Evolutionary conservation across 805 yeast species (phyloP), one percentile per base, ranked within the genome.

Genomic region (Cephaloascus albidus): DNA sequence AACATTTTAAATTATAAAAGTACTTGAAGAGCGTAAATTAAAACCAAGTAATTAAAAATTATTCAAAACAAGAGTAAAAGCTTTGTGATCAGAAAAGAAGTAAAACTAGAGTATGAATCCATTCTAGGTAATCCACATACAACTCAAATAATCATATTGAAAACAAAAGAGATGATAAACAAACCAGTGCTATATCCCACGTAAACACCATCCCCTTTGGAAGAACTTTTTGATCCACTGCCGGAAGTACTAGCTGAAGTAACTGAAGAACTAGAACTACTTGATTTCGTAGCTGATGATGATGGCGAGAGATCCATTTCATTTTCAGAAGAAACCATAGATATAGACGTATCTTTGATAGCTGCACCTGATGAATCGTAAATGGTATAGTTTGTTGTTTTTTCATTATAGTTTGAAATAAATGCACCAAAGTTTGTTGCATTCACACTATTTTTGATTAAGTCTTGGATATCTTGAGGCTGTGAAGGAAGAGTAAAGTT

Each of bases 381-480:
- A 28, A 73, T 58, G 3, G 66, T 55, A 47, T 64, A 70, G 38
- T 64, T 65, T 12, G 57, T 45, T 14, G 61, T 58, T 40, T 53
- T 61, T 1, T 61, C 57, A 14, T 54, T 48, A 34, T 71, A 58
- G 36, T 61, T 61, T 14, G 51, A 47, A 41, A 74, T 51, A 26
- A 75, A 50, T 26, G 60, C 38, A 44, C 81, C 81, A 40, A 61
- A 49, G 38, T 72, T 68, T 20, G 68, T 51, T 41, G 61, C 58
- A 44, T 61, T 61, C 33, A 64, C 72, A 56, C 81, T 81, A 45
- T 70, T 54, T 43, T 63, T 50, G 45, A 75, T 74, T 54, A 74
- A 45, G 8, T 52, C 51, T 6, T 61, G 47, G 40, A 69, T 61
- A 18, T 64, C 74, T 33, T 54, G 59, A 38, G 78, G 74, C 40